Evolutionary conservation across 371 early-diverging fungal species (phyloP).

Genomic region (Zychaea mexicana): DNA sequence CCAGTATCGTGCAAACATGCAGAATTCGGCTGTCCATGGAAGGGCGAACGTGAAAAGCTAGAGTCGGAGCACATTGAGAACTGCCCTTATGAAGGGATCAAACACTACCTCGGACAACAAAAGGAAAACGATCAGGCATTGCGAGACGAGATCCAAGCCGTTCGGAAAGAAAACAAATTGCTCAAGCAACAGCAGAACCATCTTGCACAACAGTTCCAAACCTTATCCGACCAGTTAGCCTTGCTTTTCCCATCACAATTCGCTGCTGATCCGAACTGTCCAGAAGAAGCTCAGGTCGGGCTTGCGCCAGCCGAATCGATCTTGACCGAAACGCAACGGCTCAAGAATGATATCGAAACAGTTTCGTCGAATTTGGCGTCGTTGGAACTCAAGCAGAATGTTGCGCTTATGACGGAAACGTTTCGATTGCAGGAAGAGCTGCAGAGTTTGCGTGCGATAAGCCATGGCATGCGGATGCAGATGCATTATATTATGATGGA

Average conservation of each 20-base stretch:
- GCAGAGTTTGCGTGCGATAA: constrained; percentile 62
- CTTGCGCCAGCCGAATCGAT: constrained; percentile 13
- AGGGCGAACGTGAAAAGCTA: constrained; percentile 46
- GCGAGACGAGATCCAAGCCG: constrained; percentile 45
- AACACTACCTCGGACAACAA: constrained; percentile 53
- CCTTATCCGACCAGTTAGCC: constrained; percentile 40
- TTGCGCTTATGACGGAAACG: constrained; percentile 72
- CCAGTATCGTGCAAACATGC: constrained; percentile 50
- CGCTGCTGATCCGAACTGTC: constrained; percentile 8
- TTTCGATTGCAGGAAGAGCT: constrained; percentile 71
- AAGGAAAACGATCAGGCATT: constrained; percentile 46
- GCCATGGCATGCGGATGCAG: constrained; percentile 70
- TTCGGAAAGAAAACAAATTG: constrained; percentile 46
- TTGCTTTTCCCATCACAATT: constrained; percentile 47
- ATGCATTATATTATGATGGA: constrained; percentile 70
- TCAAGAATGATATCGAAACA: constrained; percentile 62
- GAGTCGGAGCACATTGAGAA: constrained; percentile 37
- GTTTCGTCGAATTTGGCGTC: constrained; percentile 59
- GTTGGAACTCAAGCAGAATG: constrained; percentile 68
- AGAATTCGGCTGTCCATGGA: constrained; percentile 69
- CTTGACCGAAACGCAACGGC: constrained; percentile 54
- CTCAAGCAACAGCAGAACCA: constrained; percentile 47
- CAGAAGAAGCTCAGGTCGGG: constrained; percentile 23
- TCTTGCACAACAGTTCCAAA: constrained; percentile 42
- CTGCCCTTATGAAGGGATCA: constrained; percentile 68